Evolutionary conservation across 176 grass and related monocot species (phyloP), one percentile per base, ranked within the genome.

Genomic region (Alloteropsis semialata): DNA sequence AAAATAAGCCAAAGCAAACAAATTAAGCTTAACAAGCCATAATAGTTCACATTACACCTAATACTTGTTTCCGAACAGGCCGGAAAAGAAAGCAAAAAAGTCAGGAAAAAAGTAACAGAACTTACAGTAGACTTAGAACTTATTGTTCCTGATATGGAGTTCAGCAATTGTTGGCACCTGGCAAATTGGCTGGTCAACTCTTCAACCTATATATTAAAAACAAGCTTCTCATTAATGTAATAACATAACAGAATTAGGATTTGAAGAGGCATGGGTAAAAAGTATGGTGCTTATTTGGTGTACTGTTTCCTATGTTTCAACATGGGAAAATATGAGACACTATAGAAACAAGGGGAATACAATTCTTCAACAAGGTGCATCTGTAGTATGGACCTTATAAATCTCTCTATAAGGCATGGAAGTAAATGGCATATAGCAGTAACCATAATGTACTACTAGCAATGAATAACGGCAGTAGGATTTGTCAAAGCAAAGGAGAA

Each of bases 131-230:
- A 90, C 36, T 77, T 90, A 9, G 88, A 86, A 58, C 78, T 90
- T 78, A 90, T 69, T 39, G 83, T 86, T 82, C 83, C 88, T 39
- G 88, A 90, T 86, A 90, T 90, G 22, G 78, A 86, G 46, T 90
- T 90, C 41, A 90, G 65, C 70, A 90, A 44, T 64, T 90, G 88
- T 13, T 90, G 88, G 65, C 88, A 86, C 46, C 79, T 86, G 32
- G 71, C 46, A 50, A 90, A 90, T 49, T 86, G 88, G 44, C 65
- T 82, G 65, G 72, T 82, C 88, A 90, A 72, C 65, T 90, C 88
- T 77, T 90, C 88, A 58, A 90, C 88, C 88, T 86, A 72, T 11
- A 73, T 29, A 82, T 24, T 56, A n/a, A 77, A 77, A 76, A 48
- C 38, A 67, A n/a, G 3, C 9, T 12, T 71, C 55, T 62, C 5